Evolutionary conservation across 129 eudicot genomes (phyloP).

Genomic region (Lactuca sativa): DNA sequence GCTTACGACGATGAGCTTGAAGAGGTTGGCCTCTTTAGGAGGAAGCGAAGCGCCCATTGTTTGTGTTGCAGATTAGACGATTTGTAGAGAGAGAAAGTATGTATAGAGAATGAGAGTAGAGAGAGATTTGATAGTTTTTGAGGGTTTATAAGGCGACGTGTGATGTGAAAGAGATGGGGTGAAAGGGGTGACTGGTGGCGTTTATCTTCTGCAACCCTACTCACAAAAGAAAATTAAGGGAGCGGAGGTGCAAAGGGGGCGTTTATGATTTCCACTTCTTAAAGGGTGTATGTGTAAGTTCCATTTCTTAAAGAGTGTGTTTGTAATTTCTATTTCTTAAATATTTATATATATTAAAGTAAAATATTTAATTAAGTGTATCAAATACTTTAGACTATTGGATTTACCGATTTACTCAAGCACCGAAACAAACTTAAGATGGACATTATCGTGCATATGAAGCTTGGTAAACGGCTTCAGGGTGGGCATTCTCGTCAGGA

Average conservation of each 20-base stretch:
- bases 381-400: no score
- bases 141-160: slow-evolving; percentile 36
- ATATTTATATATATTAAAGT: no score
- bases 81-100: slow-evolving; percentile 15
- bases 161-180: slow-evolving; percentile 26
- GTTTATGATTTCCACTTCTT: neutral
- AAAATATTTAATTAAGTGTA: no score
- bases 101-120: slow-evolving; percentile 9
- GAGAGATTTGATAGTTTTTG: slow-evolving; percentile 24
- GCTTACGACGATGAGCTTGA: slow-evolving; percentile 97
- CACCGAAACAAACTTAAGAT: no score
- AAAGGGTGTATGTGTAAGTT: neutral
- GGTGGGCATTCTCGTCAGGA: no score
- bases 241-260: slow-evolving; percentile 6
- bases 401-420: no score
- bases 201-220: slow-evolving; percentile 99
- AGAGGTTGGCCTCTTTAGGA: slow-evolving; percentile 98
- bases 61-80: slow-evolving; percentile 12
- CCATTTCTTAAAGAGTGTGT: neutral
- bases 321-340: neutral
- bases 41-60: slow-evolving; percentile 97
- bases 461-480: no score
- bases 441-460: no score
- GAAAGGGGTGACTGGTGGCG: slow-evolving; percentile 63
- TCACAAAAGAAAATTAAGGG: neutral